Base-by-base conservation (phyloP, 2,329 filamentous ascomycete species). In the Diaporthe sp. region DNA sequence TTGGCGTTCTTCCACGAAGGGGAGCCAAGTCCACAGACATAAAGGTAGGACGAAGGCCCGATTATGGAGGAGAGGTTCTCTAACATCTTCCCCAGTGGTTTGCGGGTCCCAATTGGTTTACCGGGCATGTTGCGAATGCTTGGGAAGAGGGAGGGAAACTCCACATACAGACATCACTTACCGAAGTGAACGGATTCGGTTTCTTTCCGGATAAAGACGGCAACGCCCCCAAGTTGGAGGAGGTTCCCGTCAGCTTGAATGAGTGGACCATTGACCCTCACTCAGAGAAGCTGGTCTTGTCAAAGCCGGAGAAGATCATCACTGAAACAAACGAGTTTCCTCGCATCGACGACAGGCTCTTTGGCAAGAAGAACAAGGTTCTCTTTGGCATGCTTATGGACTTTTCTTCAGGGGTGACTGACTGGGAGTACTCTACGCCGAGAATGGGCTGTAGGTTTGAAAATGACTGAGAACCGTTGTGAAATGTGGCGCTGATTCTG, bases 1-100 rank as follows among this genome's bases (percentile, higher is more conserved):
- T 57, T 12, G 54, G 54, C 8, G 19, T 57, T 38, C 54, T 57
- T 30, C 54, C 54, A 33, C 54, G 54, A 35, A 22, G 54, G 12
- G 54, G 54, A 22, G 54, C 54, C 54, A 57, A 38, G 30, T 35
- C 54, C 3, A 57, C 54, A 57, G 54, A 57, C 54, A 57, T 57
- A 33, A 57, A 57, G 54, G 54, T 57, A 22, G 19, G 8, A 35
- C 17, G 25, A 8, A 33, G 7, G 22, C 30, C 30, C 3, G 15
- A 33, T 22, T 6, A 35, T 22, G 17, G 30, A 19, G 17, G 4
- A 12, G 8, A 35, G 17, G 30, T 9, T 35, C 10, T 8, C 54
- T 57, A 9, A 57, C 30, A 9, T 35, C 30, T n/a, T 8, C 3
- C 6, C 19, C 30, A 57, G 54, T 57, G 54, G 54, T 57, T 57